Conservation (phyloP, 1,139 yeast species). For the Candida albicans region DNA sequence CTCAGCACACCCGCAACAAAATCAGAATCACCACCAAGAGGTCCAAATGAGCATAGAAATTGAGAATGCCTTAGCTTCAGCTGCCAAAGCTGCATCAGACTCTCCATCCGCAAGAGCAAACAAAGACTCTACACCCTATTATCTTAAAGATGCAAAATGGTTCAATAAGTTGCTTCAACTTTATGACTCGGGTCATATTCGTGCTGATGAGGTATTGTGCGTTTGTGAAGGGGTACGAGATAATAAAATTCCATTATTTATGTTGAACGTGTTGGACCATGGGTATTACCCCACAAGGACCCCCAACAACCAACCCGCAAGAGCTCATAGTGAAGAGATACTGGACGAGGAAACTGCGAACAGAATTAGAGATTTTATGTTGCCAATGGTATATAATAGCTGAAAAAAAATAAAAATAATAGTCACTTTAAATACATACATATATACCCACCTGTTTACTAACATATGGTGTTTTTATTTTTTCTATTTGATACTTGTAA, state of each 20-base stretch:
- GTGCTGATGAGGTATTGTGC: conserved; percentile 34
- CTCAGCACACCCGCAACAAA: not conserved
- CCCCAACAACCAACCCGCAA: not conserved
- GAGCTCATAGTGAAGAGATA: conserved; percentile 19
- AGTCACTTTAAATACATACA: not conserved
- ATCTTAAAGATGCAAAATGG: conserved; percentile 44
- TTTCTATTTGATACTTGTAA: too few relatives aligned
- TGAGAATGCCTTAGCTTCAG: conserved; percentile 32
- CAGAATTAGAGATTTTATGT: conserved; percentile 36
- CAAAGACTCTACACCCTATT: conserved; percentile 26
- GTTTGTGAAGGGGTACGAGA: conserved; percentile 43
- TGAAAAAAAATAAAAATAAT: not conserved
- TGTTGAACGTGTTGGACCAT: conserved; percentile 41
- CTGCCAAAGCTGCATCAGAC: conserved; percentile 38
- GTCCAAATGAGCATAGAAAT: conserved; percentile 19
- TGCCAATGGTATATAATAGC: conserved; percentile 33
- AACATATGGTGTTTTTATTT: not conserved
- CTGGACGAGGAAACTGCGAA: conserved; percentile 37
- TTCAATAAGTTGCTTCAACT: conserved; percentile 34
- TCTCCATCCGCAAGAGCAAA: conserved; percentile 28
- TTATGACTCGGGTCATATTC: conserved; percentile 30
- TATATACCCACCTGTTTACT: not conserved
- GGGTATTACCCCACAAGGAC: conserved; percentile 28
- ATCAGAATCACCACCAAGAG: conserved; percentile 1
- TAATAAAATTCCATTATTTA: conserved; percentile 39